These are phyloP conservation scores for Kodamaea neixiangensis DNA, from an alignment of 805 yeast genomes.

Conservation along the genomic window DNA sequence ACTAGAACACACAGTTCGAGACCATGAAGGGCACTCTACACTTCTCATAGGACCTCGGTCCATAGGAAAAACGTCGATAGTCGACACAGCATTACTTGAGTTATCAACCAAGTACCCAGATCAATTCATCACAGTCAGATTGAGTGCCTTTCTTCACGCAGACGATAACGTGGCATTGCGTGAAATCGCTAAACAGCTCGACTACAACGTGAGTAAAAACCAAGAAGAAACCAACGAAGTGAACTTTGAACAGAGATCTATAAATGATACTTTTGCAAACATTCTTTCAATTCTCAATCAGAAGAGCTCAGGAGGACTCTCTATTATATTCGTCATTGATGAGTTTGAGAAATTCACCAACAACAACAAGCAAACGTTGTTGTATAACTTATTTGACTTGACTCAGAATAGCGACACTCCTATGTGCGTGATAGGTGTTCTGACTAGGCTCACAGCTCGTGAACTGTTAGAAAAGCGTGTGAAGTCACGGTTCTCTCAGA, in stretches of 20 bases:
- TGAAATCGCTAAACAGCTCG: slow-evolving; percentile 84
- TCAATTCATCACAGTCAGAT: slow-evolving; percentile 60
- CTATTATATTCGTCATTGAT: slow-evolving; percentile 79
- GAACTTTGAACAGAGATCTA: slow-evolving; percentile 51
- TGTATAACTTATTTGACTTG: slow-evolving; percentile 86
- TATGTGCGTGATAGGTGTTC: slow-evolving; percentile 77
- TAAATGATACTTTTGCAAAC: slow-evolving; percentile 61
- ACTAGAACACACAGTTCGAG: slow-evolving; percentile 62
- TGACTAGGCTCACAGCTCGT: slow-evolving; percentile 71
- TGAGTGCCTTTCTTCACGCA: slow-evolving; percentile 71
- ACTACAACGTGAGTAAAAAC: slow-evolving; percentile 28
- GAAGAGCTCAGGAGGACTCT: slow-evolving; percentile 34
- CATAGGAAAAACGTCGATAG: slow-evolving; percentile 69
- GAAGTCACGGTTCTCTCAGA: slow-evolving; percentile 82
- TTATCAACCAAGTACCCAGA: slow-evolving; percentile 43
- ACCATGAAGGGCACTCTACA: slow-evolving; percentile 79
- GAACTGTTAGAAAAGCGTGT: slow-evolving; percentile 91
- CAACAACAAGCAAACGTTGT: slow-evolving; percentile 73
- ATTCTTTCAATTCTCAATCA: slow-evolving; percentile 55
- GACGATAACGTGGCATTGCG: slow-evolving; percentile 81
- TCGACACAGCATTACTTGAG: slow-evolving; percentile 55
- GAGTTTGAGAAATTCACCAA: slow-evolving; percentile 80
- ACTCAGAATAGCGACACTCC: slow-evolving; percentile 73
- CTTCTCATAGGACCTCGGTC: slow-evolving; percentile 79
- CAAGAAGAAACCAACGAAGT: slow-evolving; percentile 15